Evolutionary conservation across 1,284 basidiomycete species (phyloP).

Genomic region (Phenoliferia sp.): DNA sequence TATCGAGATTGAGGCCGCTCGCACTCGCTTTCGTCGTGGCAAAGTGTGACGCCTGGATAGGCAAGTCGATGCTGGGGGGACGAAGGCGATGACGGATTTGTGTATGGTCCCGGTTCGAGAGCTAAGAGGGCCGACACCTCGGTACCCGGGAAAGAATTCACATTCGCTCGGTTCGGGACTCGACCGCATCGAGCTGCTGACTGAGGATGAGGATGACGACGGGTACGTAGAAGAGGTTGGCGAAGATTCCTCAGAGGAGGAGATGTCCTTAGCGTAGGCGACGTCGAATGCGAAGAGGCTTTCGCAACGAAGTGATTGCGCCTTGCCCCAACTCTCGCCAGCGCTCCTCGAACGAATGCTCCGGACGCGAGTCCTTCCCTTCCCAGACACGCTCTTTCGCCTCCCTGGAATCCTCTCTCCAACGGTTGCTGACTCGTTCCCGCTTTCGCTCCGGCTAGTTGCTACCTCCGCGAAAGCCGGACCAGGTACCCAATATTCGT

Average conservation of each 20-base stretch:
- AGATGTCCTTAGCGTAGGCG: conserved; percentile 10
- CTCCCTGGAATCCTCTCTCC: conserved; percentile 2
- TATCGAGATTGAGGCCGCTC: conserved; percentile 7
- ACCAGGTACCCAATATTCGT: background rate
- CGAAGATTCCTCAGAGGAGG: conserved; percentile 9
- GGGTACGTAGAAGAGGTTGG: background rate
- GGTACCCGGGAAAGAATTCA: conserved; percentile 8
- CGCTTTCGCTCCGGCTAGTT: background rate
- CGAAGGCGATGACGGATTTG: background rate
- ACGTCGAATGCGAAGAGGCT: conserved; percentile 1
- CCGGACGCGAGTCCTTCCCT: background rate
- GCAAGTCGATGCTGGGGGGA: background rate
- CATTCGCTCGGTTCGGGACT: conserved; percentile 26
- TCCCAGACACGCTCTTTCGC: background rate
- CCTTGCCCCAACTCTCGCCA: background rate
- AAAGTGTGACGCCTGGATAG: conserved; percentile 20
- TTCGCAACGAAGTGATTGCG: background rate
- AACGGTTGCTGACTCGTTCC: conserved; percentile 22
- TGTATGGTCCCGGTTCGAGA: background rate
- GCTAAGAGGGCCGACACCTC: background rate
- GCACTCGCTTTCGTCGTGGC: conserved; percentile 6
- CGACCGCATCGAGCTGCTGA: conserved; percentile 6
- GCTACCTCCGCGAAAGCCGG: background rate
- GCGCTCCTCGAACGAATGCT: conserved; percentile 4
- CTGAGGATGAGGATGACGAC: background rate